These are phyloP conservation scores for Lasiosphaeria ovina DNA, from an alignment of 495 filamentous ascomycete genomes.

Conservation along the genomic window DNA sequence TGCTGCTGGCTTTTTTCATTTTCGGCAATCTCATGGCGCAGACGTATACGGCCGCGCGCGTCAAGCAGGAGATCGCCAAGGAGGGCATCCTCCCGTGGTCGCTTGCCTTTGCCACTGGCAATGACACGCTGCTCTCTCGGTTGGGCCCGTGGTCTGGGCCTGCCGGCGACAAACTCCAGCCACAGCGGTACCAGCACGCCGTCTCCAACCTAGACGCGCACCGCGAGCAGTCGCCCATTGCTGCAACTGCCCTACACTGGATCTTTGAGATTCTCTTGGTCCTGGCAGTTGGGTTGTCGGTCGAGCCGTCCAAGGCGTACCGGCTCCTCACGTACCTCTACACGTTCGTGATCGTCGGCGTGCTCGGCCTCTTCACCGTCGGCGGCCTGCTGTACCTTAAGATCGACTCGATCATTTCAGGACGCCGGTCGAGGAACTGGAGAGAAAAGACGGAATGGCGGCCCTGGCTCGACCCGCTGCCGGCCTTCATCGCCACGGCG, in stretches of 20 bases:
- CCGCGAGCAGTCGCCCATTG: conserved; percentile 6
- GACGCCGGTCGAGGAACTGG: conserved; percentile 4
- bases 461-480: conserved; percentile 6
- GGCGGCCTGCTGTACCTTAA: conserved; percentile 9
- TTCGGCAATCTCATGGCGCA: conserved; percentile 13
- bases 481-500: background rate
- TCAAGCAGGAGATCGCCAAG: conserved; percentile 13
- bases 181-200: background rate
- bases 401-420: conserved; percentile 1
- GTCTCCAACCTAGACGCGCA: background rate
- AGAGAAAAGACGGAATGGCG: background rate
- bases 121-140: conserved; percentile 5
- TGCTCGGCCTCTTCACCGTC: conserved; percentile 7
- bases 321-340: conserved; percentile 6
- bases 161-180: background rate
- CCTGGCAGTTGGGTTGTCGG: conserved; percentile 1
- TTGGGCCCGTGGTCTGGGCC: background rate
- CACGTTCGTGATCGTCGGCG: conserved; percentile 3
- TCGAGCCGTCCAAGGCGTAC: conserved; percentile 7
- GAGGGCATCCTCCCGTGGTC: conserved; percentile 9
- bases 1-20: conserved; percentile 12
- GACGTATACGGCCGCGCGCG: conserved; percentile 10
- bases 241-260: conserved; percentile 8
- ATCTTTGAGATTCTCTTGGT: conserved; percentile 4
- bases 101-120: background rate